phyloP scores from a whole-genome alignment of 2,329 filamentous ascomycete species.

The Sarocladiaceae sp. region DNA sequence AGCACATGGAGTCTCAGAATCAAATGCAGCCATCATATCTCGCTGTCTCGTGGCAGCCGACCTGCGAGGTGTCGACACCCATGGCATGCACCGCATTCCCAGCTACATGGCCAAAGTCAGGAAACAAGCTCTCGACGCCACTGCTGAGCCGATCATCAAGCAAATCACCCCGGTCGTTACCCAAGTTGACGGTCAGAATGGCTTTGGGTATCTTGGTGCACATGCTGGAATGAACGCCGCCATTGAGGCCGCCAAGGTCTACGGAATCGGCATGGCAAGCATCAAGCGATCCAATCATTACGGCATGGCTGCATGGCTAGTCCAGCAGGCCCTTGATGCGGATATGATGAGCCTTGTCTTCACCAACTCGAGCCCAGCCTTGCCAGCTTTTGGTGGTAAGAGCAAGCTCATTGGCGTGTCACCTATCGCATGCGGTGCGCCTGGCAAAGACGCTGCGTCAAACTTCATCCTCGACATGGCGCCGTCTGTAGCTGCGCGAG shows the following conservation, averaged over 20 bases:
- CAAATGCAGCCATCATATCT: constrained; percentile 58
- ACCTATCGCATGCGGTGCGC: constrained; percentile 70
- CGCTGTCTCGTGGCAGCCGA: constrained; percentile 66
- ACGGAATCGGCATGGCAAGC: constrained; percentile 69
- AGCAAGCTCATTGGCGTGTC: constrained; percentile 66
- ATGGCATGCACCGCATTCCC: constrained; percentile 69
- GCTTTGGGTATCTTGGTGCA: constrained; percentile 70
- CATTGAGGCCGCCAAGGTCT: constrained; percentile 56
- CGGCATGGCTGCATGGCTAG: constrained; percentile 76
- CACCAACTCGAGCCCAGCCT: constrained; percentile 64
- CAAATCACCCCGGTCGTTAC: constrained; percentile 66
- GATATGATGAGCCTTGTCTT: constrained; percentile 66
- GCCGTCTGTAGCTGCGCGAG: constrained; percentile 61
- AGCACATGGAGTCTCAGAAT: constrained; percentile 52
- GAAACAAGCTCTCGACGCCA: constrained; percentile 59
- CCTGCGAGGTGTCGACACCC: constrained; percentile 71
- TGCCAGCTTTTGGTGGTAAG: constrained; percentile 65
- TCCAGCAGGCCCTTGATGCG: constrained; percentile 69
- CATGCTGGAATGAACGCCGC: constrained; percentile 60
- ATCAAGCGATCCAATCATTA: constrained; percentile 77
- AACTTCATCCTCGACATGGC: constrained; percentile 72
- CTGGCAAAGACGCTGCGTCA: constrained; percentile 44
- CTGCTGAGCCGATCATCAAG: constrained; percentile 49
- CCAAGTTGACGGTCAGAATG: constrained; percentile 61
- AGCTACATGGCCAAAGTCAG: constrained; percentile 71